These are phyloP conservation scores for Umbelopsis isabellina DNA, from an alignment of 192 early-diverging fungal species.

Conservation along the genomic window DNA sequence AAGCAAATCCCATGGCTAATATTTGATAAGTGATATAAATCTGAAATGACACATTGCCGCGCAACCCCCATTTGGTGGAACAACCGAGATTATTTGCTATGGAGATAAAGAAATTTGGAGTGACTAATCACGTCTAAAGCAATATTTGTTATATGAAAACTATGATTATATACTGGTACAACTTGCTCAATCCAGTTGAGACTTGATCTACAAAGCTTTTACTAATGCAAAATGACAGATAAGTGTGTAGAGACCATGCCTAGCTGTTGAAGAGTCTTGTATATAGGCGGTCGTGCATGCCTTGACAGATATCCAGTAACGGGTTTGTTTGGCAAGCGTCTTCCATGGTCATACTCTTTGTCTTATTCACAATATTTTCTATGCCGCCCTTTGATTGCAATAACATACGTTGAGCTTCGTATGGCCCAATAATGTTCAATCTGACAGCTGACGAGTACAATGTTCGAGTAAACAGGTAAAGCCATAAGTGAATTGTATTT, in stretches of 20 bases:
- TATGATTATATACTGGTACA: not conserved
- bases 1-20: too few species aligned
- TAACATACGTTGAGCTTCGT: constrained; percentile 80
- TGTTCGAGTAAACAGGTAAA: constrained; percentile 89
- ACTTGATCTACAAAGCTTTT: not conserved
- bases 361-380: constrained; percentile 49
- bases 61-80: too few species aligned
- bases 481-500: constrained; percentile 70
- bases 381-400: constrained; percentile 58
- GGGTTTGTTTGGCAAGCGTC: constrained; percentile 70
- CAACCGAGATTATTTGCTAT: too few species aligned
- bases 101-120: too few species aligned
- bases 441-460: constrained; percentile 86
- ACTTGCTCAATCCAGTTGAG: constrained; percentile 11
- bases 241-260: not conserved
- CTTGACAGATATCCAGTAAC: constrained; percentile 73
- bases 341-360: constrained; percentile 51
- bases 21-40: too few species aligned
- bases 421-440: constrained; percentile 88
- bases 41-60: too few species aligned
- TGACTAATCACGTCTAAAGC: not conserved
- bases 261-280: constrained; percentile 81
- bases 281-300: constrained; percentile 79
- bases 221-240: not conserved
- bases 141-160: not conserved